These are phyloP conservation scores for Oropetium thomaeum DNA, from an alignment of 176 grass and related monocot genomes.

Conservation along the genomic window DNA sequence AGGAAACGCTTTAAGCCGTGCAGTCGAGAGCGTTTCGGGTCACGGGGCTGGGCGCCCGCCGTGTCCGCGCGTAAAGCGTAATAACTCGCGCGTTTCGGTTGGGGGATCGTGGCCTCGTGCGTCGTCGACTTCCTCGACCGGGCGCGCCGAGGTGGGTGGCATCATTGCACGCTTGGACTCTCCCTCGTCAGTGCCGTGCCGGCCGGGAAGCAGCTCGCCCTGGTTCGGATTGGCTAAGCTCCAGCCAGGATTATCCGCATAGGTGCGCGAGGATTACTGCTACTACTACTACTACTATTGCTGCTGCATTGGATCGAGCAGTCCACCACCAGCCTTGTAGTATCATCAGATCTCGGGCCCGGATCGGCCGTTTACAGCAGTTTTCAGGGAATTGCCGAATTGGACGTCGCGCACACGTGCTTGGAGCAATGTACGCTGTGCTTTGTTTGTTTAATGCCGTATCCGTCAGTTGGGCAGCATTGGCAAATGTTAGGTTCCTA, in stretches of 20 bases:
- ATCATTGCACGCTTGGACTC: conserved; percentile 12
- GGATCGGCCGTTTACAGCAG: neutral
- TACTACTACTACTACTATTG: too few relatives aligned
- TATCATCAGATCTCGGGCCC: neutral
- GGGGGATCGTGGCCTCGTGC: neutral
- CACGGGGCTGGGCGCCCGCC: conserved; percentile 13
- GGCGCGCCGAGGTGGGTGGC: neutral
- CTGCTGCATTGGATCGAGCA: conserved; percentile 31
- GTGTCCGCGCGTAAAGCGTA: conserved; percentile 36
- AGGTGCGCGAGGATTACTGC: neutral
- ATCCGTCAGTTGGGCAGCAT: neutral
- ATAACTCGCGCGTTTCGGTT: conserved; percentile 44
- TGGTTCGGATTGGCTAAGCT: neutral
- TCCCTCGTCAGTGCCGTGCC: neutral
- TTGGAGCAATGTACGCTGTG: neutral
- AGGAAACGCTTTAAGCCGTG: conserved; percentile 34
- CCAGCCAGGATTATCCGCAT: conserved; percentile 20
- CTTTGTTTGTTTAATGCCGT: neutral
- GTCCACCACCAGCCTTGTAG: neutral
- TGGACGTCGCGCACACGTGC: neutral
- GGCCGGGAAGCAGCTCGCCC: neutral
- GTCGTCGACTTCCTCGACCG: neutral
- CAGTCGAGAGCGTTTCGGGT: conserved; percentile 35
- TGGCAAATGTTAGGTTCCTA: neutral
- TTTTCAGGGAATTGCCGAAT: neutral